phyloP scores from a whole-genome alignment of 2,329 filamentous ascomycete genomes.

The Claviceps monticola region DNA sequence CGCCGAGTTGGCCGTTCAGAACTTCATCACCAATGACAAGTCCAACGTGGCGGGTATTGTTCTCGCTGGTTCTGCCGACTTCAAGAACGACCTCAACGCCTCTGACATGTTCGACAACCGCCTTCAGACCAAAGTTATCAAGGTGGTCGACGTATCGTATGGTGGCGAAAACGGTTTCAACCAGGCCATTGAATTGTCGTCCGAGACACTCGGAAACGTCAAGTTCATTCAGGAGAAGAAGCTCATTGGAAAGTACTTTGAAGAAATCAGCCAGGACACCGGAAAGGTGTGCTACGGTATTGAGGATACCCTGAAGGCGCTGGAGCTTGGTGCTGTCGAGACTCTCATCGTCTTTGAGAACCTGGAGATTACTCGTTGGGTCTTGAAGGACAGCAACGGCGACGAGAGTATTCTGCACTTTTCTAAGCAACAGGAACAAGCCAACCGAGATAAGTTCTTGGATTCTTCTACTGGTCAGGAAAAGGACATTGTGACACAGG shows the following conservation, averaged over 20 bases:
- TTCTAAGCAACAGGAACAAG: constrained; percentile 61
- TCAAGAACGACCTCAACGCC: constrained; percentile 97
- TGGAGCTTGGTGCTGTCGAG: constrained; percentile 92
- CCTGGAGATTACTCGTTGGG: constrained; percentile 84
- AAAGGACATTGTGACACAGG: constrained; percentile 83
- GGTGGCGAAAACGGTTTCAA: constrained; percentile 99
- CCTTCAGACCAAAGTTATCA: constrained; percentile 90
- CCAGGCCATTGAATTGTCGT: constrained; percentile 90
- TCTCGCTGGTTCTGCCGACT: constrained; percentile 92
- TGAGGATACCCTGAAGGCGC: constrained; percentile 90
- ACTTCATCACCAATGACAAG: constrained; percentile 97
- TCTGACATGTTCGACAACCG: constrained; percentile 95
- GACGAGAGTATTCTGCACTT: constrained; percentile 68
- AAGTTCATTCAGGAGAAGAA: constrained; percentile 99
- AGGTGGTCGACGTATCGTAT: constrained; percentile 97
- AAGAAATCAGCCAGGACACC: constrained; percentile 96
- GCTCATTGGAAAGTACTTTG: constrained; percentile 96
- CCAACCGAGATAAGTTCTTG: constrained; percentile 71
- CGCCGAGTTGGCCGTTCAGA: constrained; percentile 92
- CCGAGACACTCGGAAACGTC: constrained; percentile 95
- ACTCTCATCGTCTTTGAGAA: constrained; percentile 95
- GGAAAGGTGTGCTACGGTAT: constrained; percentile 97
- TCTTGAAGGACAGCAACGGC: constrained; percentile 66
- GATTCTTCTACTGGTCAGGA: constrained; percentile 93
- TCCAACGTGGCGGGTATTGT: constrained; percentile 94